phyloP scores from a whole-genome alignment of 2,329 filamentous ascomycete species.

The Apiospora pterosperma region DNA sequence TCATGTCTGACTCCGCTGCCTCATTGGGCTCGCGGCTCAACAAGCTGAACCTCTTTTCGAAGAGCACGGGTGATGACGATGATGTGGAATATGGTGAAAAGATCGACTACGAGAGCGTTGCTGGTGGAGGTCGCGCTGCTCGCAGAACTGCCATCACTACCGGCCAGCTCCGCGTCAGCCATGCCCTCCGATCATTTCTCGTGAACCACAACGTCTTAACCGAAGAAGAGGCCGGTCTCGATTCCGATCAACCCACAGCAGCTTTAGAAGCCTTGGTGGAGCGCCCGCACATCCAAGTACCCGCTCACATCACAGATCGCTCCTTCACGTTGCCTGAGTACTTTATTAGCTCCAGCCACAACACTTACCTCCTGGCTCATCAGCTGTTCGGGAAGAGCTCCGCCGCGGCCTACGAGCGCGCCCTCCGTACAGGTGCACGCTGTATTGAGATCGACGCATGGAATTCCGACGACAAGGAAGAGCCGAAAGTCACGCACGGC shows the following conservation, averaged over 20 bases:
- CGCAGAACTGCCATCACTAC: slow-evolving; percentile 44
- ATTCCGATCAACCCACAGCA: slow-evolving; percentile 35
- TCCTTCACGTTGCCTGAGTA: slow-evolving; percentile 64
- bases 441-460: slow-evolving; percentile 75
- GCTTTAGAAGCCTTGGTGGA: slow-evolving; percentile 50
- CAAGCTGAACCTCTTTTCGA: slow-evolving; percentile 37
- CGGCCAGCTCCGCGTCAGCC: slow-evolving; percentile 55
- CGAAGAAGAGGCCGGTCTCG: slow-evolving; percentile 43
- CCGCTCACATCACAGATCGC: slow-evolving; percentile 50
- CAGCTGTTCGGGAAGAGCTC: slow-evolving; percentile 64
- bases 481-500: slow-evolving; percentile 69
- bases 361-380: slow-evolving; percentile 68
- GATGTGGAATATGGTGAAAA: slow-evolving; percentile 52
- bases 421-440: slow-evolving; percentile 58
- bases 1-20: slow-evolving; percentile 16
- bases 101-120: slow-evolving; percentile 48
- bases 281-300: slow-evolving; percentile 56
- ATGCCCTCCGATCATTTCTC: slow-evolving; percentile 53
- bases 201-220: slow-evolving; percentile 48
- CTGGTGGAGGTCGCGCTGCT: slow-evolving; percentile 57
- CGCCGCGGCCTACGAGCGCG: slow-evolving; percentile 60
- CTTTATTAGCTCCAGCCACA: slow-evolving; percentile 70
- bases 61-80: slow-evolving; percentile 26
- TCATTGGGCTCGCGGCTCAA: slow-evolving; percentile 26
- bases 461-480: slow-evolving; percentile 56